A percentile compares a stretch with the other conserved stretches of the same genome.
These are phyloP conservation scores for Dacryopinax spathularia DNA, from an alignment of 768 basidiomycete species.

Conservation along the genomic window DNA sequence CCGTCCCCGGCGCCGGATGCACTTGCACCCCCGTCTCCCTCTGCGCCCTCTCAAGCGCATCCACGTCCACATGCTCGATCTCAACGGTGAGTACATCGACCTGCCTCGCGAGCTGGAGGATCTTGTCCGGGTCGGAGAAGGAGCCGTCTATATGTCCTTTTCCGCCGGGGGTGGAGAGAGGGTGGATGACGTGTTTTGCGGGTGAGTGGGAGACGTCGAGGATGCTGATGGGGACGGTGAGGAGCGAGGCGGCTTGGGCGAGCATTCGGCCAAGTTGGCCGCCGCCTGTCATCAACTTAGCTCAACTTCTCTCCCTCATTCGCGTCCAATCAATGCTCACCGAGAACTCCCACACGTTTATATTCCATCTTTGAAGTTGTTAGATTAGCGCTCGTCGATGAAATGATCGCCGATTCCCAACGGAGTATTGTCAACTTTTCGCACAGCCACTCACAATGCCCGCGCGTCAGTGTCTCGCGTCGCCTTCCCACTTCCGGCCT, in stretches of 20 bases:
- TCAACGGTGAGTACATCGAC: constrained; percentile 88
- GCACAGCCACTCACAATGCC: neutral
- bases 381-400: neutral
- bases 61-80: constrained; percentile 87
- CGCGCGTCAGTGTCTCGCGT: neutral
- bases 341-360: neutral
- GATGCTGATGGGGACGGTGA: constrained; percentile 70
- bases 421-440: constrained; percentile 4
- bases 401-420: neutral
- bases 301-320: neutral
- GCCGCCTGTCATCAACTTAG: constrained; percentile 44
- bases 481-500: too few species aligned
- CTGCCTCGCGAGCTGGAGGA: constrained; percentile 59
- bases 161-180: constrained; percentile 27
- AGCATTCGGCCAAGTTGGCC: constrained; percentile 98
- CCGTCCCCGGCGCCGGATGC: constrained; percentile 69
- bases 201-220: constrained; percentile 74
- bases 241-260: constrained; percentile 70
- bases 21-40: constrained; percentile 26
- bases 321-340: neutral
- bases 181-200: constrained; percentile 73
- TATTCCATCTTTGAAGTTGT: neutral
- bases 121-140: constrained; percentile 65
- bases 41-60: constrained; percentile 51
- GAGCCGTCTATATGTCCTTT: constrained; percentile 71